Evolutionary conservation across 1,139 yeast genomes (phyloP), one percentile per base, ranked within the genome.

Genomic region (Scheffersomyces segobiensis): DNA sequence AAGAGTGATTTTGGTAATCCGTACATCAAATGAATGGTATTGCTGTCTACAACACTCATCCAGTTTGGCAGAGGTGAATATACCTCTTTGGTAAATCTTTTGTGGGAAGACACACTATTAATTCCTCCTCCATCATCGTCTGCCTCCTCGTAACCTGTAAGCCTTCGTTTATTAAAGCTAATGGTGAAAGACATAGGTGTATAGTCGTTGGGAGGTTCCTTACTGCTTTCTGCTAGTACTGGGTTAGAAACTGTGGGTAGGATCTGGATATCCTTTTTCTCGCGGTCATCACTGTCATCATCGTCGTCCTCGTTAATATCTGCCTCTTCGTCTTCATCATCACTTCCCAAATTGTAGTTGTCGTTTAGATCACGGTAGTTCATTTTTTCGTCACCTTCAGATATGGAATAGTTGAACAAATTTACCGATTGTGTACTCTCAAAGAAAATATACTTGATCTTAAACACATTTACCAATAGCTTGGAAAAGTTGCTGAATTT

Each of bases 1-100:
- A 84, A 58, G 39, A 85, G 68, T 7, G 82, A 73, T 53, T 71
- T 65, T 2, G 88, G 88, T 3, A 84, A 65, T 0, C 88, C 88
- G 63, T 71, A 81, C 71, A 78, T 76, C 32, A 81, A 64, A 62
- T 82, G 81, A 1, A 82, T 66, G 3, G 74, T 55, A 26, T 59
- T 59, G 8, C 56, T 49, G 39, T 65, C 65, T 2, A 64, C 54
- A 2, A 51, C 26, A 19, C 59, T 53, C 17, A 60, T 52, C 52
- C 57, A 57, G 5, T 50, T 32, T 14, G 52, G 49, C 10, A 39
- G 54, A 10, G 47, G 32, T 20, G 46, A 47, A 10, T 51, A 21
- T 10, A 55, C 46, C 17, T 50, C 24, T 32, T 52, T 24, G 20
- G 8, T 14, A 14, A 26, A 47, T 18, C 8, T 19, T n/a, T 32